Evolutionary conservation across 768 basidiomycete genomes (phyloP).

Genomic region (Lactarius sp.): DNA sequence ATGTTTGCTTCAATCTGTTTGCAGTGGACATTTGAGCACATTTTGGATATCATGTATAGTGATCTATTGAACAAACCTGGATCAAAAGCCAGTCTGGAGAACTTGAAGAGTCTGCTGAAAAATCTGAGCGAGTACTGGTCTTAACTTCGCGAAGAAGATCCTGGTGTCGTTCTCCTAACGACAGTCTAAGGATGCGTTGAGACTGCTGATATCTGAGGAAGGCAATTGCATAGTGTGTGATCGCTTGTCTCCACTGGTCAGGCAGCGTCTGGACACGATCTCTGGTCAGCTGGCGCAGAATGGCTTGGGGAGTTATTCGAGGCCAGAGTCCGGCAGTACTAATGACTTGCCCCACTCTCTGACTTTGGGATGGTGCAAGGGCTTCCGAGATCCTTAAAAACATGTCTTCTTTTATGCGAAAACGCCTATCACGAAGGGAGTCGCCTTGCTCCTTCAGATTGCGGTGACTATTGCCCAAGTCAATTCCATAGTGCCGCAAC

Average conservation of each 20-base stretch:
- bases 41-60: too few species aligned
- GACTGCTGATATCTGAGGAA: too few species aligned
- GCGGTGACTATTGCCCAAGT: background rate
- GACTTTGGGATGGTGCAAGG: conserved; percentile 1
- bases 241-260: background rate
- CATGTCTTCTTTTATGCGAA: background rate
- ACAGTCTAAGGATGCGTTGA: background rate
- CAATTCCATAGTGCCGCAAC: conserved; percentile 7
- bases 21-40: background rate
- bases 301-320: background rate
- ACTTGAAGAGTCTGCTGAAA: background rate
- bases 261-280: conserved; percentile 20
- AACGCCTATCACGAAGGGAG: background rate
- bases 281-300: conserved; percentile 26
- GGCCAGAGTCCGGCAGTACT: background rate
- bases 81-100: conserved; percentile 18
- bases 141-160: background rate
- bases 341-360: background rate
- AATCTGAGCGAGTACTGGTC: background rate
- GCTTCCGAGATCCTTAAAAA: background rate
- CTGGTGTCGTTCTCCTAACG: background rate
- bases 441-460: background rate
- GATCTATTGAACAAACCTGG: conserved; percentile 4
- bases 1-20: too few species aligned
- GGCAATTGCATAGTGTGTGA: background rate